Percentiles rank a stretch among this genome's conserved stretches.
Conservation (phyloP, 805 yeast genomes). For the Candida maris region DNA sequence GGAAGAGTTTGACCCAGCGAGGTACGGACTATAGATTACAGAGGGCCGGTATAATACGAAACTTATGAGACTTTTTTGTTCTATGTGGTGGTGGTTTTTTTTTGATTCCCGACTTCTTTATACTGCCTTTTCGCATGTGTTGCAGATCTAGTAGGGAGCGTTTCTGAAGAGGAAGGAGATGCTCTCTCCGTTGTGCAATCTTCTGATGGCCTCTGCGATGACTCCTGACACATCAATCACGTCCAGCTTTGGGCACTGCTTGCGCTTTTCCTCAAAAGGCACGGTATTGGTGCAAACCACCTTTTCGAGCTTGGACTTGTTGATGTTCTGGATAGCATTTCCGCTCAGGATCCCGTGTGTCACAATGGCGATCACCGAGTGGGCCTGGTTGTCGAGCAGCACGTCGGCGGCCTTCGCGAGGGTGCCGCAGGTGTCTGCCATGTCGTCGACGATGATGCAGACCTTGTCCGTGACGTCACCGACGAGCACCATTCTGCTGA, state of each 20-base stretch:
- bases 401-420: slow-evolving; percentile 79
- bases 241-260: slow-evolving; percentile 58
- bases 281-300: slow-evolving; percentile 80
- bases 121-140: background rate
- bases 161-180: slow-evolving; percentile 73
- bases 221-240: slow-evolving; percentile 69
- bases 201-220: slow-evolving; percentile 76
- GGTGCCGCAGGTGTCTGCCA: slow-evolving; percentile 91
- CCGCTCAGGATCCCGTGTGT: slow-evolving; percentile 81
- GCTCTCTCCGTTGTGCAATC: slow-evolving; percentile 85
- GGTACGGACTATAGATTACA: slow-evolving; percentile 42
- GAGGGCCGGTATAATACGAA: no score
- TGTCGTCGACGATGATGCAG: slow-evolving; percentile 79
- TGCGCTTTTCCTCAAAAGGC: slow-evolving; percentile 65
- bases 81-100: no score
- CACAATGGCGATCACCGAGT: slow-evolving; percentile 74
- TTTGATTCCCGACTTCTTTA: no score
- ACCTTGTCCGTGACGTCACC: slow-evolving; percentile 78
- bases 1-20: slow-evolving; percentile 46
- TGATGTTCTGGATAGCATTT: slow-evolving; percentile 67
- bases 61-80: no score
- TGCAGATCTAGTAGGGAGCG: slow-evolving; percentile 49
- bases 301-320: slow-evolving; percentile 60
- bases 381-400: slow-evolving; percentile 62
- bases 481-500: slow-evolving; percentile 77